A percentile compares a stretch with the other conserved stretches of the same genome.
phyloP scores from a whole-genome alignment of 139 green algal species.

The Haematococcus lacustris region DNA sequence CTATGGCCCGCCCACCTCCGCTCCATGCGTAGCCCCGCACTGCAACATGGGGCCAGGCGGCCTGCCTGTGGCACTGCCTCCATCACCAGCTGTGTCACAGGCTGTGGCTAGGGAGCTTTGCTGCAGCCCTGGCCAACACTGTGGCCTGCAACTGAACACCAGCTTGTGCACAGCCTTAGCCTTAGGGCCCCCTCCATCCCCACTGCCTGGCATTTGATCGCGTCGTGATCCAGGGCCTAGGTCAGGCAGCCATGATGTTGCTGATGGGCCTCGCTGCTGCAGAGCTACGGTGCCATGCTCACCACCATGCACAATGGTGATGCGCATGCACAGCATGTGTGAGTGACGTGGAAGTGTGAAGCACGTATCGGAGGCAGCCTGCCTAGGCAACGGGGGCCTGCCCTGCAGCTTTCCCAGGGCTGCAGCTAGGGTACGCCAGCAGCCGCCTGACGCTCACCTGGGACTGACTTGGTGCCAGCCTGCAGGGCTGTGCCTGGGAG shows the following conservation, averaged over 20 bases:
- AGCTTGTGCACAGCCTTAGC: not conserved
- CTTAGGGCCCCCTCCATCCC: not conserved
- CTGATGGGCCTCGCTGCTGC: too few relatives aligned
- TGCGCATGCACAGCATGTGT: not conserved
- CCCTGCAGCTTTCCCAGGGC: not conserved
- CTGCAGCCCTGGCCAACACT: not conserved
- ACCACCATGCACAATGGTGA: too few relatives aligned
- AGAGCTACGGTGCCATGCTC: too few relatives aligned
- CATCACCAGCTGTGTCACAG: too few relatives aligned
- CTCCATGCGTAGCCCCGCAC: constrained; percentile 72
- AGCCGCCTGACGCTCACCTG: constrained; percentile 9
- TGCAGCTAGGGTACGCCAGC: not conserved
- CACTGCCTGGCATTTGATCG: too few relatives aligned
- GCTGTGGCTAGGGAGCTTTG: not conserved
- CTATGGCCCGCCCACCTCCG: constrained; percentile 67
- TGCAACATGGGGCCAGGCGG: too few relatives aligned
- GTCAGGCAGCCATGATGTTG: too few relatives aligned
- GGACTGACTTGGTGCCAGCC: constrained; percentile 30
- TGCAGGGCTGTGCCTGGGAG: constrained; percentile 14
- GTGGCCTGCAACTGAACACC: not conserved
- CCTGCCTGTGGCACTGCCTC: too few relatives aligned
- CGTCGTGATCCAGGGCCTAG: too few relatives aligned
- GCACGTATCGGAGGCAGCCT: not conserved
- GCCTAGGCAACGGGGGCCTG: not conserved
- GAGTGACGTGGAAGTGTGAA: not conserved